These are phyloP conservation scores for Penicillium brasilianum DNA, from an alignment of 2,329 filamentous ascomycete species.

Conservation along the genomic window DNA sequence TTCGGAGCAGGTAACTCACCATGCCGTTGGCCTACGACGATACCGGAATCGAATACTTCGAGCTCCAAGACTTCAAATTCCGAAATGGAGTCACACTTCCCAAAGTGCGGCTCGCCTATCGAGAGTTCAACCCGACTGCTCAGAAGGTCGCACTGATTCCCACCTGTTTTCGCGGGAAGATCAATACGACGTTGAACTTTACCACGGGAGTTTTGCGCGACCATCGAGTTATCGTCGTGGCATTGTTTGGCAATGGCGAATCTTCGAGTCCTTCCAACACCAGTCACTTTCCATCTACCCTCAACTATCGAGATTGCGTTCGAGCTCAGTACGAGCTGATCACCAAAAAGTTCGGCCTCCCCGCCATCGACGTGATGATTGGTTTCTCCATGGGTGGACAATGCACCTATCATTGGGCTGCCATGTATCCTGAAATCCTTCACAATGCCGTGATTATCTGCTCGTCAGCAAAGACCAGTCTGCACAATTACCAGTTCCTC, in stretches of 20 bases:
- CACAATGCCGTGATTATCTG: constrained; percentile 52
- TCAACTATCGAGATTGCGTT: constrained; percentile 53
- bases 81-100: constrained; percentile 40
- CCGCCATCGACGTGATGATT: constrained; percentile 47
- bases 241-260: constrained; percentile 56
- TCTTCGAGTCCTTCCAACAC: constrained; percentile 55
- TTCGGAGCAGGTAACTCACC: neutral
- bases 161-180: constrained; percentile 61
- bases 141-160: constrained; percentile 55
- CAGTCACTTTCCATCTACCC: constrained; percentile 41
- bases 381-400: constrained; percentile 60
- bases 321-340: constrained; percentile 50
- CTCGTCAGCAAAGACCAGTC: constrained; percentile 52
- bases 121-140: constrained; percentile 46
- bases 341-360: constrained; percentile 42
- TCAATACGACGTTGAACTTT: constrained; percentile 57
- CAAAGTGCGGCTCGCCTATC: constrained; percentile 42
- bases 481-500: constrained; percentile 56
- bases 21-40: neutral
- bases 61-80: constrained; percentile 43
- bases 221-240: constrained; percentile 54
- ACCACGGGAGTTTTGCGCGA: constrained; percentile 46
- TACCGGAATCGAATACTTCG: neutral
- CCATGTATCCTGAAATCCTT: constrained; percentile 51
- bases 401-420: constrained; percentile 54